Evolutionary conservation across 139 green algal genomes (phyloP).

Genomic region (Mesostigma viride): DNA sequence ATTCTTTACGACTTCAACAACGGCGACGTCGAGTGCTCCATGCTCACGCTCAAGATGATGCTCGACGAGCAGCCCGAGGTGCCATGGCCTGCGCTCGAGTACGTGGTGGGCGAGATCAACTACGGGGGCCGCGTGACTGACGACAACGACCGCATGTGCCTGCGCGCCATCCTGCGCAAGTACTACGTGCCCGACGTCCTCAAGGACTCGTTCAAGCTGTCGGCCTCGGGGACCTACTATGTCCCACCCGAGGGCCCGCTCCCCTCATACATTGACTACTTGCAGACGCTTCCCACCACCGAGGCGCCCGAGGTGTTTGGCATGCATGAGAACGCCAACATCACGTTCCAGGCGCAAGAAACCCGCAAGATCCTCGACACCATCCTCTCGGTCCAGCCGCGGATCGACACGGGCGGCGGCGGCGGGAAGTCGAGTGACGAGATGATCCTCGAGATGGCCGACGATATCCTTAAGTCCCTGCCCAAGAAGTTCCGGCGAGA

Average conservation of each 20-base stretch:
- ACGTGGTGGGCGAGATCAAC: constrained; percentile 75
- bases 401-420: constrained; percentile 17
- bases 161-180: constrained; percentile 58
- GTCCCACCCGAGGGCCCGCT: constrained; percentile 35
- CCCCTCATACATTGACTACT: constrained; percentile 48
- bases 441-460: constrained; percentile 45
- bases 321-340: constrained; percentile 77
- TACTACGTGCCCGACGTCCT: constrained; percentile 51
- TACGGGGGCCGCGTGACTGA: constrained; percentile 82
- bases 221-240: constrained; percentile 43
- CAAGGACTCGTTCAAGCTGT: constrained; percentile 51
- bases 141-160: constrained; percentile 62
- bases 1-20: constrained; percentile 79
- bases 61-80: constrained; percentile 48
- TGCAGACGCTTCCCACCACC: constrained; percentile 42
- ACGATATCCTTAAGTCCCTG: constrained; percentile 38
- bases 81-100: constrained; percentile 68
- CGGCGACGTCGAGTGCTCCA: constrained; percentile 65
- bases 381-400: constrained; percentile 62
- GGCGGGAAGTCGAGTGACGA: constrained; percentile 41
- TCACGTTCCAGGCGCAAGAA: constrained; percentile 65
- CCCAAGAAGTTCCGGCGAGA: constrained; percentile 44
- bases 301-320: constrained; percentile 77
- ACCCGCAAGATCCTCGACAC: constrained; percentile 49
- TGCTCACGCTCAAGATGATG: constrained; percentile 62